Evolutionary conservation across 1,139 yeast genomes (phyloP), one percentile per base, ranked within the genome.

Genomic region (Debaryomycetaceae sp.): DNA sequence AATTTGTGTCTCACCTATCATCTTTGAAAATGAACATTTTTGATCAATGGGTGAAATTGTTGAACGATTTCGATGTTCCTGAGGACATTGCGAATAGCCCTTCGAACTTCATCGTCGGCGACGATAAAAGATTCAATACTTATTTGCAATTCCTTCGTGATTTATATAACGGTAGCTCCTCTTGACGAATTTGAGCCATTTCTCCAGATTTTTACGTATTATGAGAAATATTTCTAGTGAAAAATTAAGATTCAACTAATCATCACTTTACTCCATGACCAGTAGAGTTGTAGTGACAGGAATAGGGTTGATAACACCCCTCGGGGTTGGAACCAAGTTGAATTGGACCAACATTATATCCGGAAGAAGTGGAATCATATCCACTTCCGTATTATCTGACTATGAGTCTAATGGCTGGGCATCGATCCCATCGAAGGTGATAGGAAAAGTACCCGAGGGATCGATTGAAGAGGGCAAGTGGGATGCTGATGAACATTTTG

Each of bases 271-370:
- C 8, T 35, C 27, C 22, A 59, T 56, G 65, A 48, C 59, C 27
- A 53, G 53, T 39, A 67, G 96, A 62, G 97, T 91, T 1, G 98
- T 93, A 1, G 84, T 93, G 0, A 93, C 99, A 0, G 99, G 99
- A 0, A 62, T 91, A 13, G 99, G 98, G 0, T 66, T 87, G 36
- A 80, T 91, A 1, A 80, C 95, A 1, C 99, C 99, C 0, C 66
- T 93, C 5, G 99, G 97, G 0, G 81, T 83, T 3, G 93, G 91
- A 0, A 75, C 72, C 5, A 56, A 58, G 13, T 63, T 61, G 13
- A 66, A 80, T 6, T 86, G 93, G 91, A 47, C 60, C 2, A 69
- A 68, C 23, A 63, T 84, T 6, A 54, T 84, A 2, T 65, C 67
- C 1, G 75, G 78, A 0, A 62, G 74, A 45, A 76, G 82, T 38